phyloP scores from a whole-genome alignment of 306 rosid genomes.

The Acmispon strigosus region DNA sequence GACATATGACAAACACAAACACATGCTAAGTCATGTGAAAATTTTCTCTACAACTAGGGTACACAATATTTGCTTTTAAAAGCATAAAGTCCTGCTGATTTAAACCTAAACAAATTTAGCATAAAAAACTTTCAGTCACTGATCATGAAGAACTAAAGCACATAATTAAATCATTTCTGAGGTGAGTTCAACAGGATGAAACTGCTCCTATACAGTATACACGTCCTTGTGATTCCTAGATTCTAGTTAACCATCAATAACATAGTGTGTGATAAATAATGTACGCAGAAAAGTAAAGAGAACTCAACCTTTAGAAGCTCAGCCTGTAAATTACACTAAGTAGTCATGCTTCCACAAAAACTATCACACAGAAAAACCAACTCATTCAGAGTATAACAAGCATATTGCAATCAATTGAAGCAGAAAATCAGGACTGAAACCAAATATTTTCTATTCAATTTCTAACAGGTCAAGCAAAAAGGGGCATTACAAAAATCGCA shows the following conservation, averaged over 20 bases:
- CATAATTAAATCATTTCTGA: neutral
- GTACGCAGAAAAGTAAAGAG: neutral
- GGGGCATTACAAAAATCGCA: slow-evolving; percentile 12
- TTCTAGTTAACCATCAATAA: neutral
- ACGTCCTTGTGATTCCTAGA: neutral
- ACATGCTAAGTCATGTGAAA: too few species aligned
- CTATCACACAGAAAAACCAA: neutral
- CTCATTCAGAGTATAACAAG: neutral
- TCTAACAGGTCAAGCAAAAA: neutral
- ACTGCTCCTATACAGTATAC: neutral
- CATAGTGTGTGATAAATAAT: neutral
- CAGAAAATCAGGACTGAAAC: slow-evolving; percentile 1
- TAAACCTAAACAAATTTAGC: neutral
- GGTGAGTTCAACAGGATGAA: neutral
- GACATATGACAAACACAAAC: too few species aligned
- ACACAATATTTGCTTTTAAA: too few species aligned
- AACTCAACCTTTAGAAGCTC: neutral
- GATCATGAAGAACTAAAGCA: neutral
- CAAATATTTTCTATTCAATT: neutral
- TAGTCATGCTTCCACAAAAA: neutral
- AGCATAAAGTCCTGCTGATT: neutral
- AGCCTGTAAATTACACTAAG: neutral
- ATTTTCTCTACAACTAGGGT: too few species aligned
- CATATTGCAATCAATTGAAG: neutral
- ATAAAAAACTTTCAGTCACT: neutral